phyloP scores from a whole-genome alignment of 495 filamentous ascomycete species.

The Hyaloscypha variabilis region DNA sequence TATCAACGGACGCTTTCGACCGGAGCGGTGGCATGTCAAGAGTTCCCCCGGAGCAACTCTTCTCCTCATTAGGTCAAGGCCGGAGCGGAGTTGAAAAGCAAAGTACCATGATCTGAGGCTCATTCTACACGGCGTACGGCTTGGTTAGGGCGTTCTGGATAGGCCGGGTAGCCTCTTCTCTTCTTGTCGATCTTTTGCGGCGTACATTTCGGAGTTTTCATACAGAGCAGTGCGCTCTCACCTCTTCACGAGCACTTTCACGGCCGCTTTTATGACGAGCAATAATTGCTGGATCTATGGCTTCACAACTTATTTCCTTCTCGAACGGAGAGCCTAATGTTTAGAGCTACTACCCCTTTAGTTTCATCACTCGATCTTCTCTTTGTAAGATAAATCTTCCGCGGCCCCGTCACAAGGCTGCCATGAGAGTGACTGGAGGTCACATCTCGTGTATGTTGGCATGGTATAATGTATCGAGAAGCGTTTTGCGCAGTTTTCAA shows the following conservation, averaged over 20 bases:
- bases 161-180: slow-evolving; percentile 22
- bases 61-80: slow-evolving; percentile 30
- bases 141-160: slow-evolving; percentile 34
- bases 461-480: slow-evolving; percentile 21
- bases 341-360: slow-evolving; percentile 30
- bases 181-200: slow-evolving; percentile 28
- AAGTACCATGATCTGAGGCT: slow-evolving; percentile 28
- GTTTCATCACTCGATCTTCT: slow-evolving; percentile 29
- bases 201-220: slow-evolving; percentile 27
- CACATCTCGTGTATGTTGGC: slow-evolving; percentile 19
- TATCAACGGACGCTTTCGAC: slow-evolving; percentile 73
- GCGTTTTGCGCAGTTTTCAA: slow-evolving; percentile 7
- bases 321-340: slow-evolving; percentile 31
- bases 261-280: slow-evolving; percentile 26
- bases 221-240: slow-evolving; percentile 20
- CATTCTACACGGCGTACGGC: slow-evolving; percentile 10
- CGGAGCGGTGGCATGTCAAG: slow-evolving; percentile 40
- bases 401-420: slow-evolving; percentile 31
- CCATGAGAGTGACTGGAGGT: neutral
- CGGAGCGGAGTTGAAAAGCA: slow-evolving; percentile 29
- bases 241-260: slow-evolving; percentile 18
- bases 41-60: slow-evolving; percentile 31
- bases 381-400: slow-evolving; percentile 30
- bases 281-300: slow-evolving; percentile 24
- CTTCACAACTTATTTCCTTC: slow-evolving; percentile 15